Evolutionary conservation across 306 rosid species (phyloP), one percentile per base, ranked within the genome.

Genomic region (Prunus kanzakura): DNA sequence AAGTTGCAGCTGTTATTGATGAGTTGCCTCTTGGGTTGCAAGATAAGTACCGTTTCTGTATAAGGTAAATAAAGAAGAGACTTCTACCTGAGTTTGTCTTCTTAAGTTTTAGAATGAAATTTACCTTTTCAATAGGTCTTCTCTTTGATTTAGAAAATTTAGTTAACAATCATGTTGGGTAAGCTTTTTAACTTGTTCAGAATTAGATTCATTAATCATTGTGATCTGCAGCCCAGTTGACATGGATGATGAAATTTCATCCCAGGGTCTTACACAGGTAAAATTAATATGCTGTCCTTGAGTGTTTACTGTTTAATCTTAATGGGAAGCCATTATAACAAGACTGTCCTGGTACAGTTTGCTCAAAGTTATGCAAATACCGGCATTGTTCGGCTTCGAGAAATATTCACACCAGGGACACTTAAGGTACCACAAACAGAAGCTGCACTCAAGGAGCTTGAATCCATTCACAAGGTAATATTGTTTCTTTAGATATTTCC

Each of bases 221-320:
- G 3, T 38, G 30, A 77, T 78, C n/a, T 85, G 87, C 97, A 95
- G 98, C 83, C 98, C 97, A 41, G 97, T 77, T 78, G 97, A 95
- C 76, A 85, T 92, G 92, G 85, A 54, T 77, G 93, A 92, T 78
- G 97, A 90, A 45, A 95, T 95, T 83, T 84, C 89, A 60, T 82
- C 97, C 71, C 96, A 92, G 69, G 97, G 96, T 85, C 88, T 95
- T 75, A 88, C 84, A 45, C 97, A 90, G 93, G 97, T 95, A 84
- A 74, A 64, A 86, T 45, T 61, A 72, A 27, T 74, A 38, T 79
- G 38, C 54, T 66, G 65, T 46, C 73, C 77, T 27, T 65, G 27
- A 60, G 67, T 61, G 41, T 19, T 68, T 30, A 41, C 38, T 63
- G 45, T 70, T 77, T 58, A 73, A 70, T 81, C 84, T 78, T 78